Evolutionary conservation across 2,329 filamentous ascomycete genomes (phyloP), one percentile per base, ranked within the genome.

Genomic region (Cladophialophora immunda): DNA sequence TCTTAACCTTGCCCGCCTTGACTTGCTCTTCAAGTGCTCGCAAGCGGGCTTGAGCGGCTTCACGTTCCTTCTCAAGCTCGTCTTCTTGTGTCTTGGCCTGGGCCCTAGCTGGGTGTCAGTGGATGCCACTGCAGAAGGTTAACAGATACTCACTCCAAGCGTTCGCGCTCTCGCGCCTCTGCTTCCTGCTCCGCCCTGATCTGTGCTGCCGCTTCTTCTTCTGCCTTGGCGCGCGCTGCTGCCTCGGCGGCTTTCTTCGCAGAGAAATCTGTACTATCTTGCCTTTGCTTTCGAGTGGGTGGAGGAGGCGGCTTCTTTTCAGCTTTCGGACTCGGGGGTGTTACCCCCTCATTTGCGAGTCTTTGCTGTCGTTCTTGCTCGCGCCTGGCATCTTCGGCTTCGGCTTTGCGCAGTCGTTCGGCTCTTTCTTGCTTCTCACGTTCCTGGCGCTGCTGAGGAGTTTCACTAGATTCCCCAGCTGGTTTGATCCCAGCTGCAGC

Each of bases 1-100:
- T 98, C 84, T 93, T 94, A 60, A 98, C 82, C 82, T 98, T 99
- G 74, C 94, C 93, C 76, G 94, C 92, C 70, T 90, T 90, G 60
- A 98, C 93, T 79, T 97, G 93, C 77, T 98, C 93, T 79, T 99
- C 94, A 8, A 99, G 87, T 17, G 93, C 93, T 76, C 89, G 92
- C 27, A 98, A 86, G 58, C 94, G 92, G 69, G 92, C 91, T 73
- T 91, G 89, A 47, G 94, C 89, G 61, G 91, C 93, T 74, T 93
- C 88, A 62, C 90, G 90, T 79, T 97, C 93, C 72, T 86, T 88
- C 34, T 87, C 88, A 63, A 97, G 85, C 67, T 96, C 93, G 30
- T 91, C 88, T 78, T 97, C 93, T 77, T 94, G 91, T 59, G 86
- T 84, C 73, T 83, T 87, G 53, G 92, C 90, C 77, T 91, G 87